Base-by-base conservation (phyloP, 176 grass and related monocot genomes). In the Triticum aestivum region DNA sequence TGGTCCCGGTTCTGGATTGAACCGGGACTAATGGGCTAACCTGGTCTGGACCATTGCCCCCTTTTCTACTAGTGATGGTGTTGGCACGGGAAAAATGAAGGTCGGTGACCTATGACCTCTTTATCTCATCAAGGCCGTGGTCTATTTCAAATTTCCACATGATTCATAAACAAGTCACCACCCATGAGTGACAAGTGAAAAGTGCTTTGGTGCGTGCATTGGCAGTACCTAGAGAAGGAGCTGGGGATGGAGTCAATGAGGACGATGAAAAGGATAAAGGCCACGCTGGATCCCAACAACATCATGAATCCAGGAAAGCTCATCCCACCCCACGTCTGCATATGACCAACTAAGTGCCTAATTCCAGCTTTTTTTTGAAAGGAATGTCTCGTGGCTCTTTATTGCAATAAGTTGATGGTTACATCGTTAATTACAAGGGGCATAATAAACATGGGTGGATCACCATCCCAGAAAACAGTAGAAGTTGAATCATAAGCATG, bases 241-340 rank as follows among this genome's bases (percentile, higher is more conserved):
- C 79, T 96, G 88, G 97, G 97, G 26, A 94, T 94, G 21, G 90
- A 95, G 78, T 93, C 97, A 80, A 85, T 96, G 30, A 88, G 87
- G 85, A 96, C 97, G n/a, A 96, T 98, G 97, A 99, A 96, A 87
- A 94, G 92, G 73, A 99, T 99, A 89, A 98, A 96, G 62, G 88
- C 35, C 18, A 89, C 86, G 61, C 72, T 98, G 59, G 97, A 98
- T 92, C 94, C 97, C 82, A 96, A 98, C 65, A 82, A 92, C 76
- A 98, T 94, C 82, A 96, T 98, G 97, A 98, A 98, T 70, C 94
- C 97, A 17, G 97, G 94, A 71, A 98, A 98, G 82, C 82, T 98
- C 78, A 96, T 98, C 63, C 97, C 94, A 79, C 94, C 92, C 84
- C 97, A 96, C 32, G 85, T 98, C 79, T 98, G 97, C 83, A 86